phyloP scores from a whole-genome alignment of 2,329 filamentous ascomycete genomes.

The Pyricularia sp. region DNA sequence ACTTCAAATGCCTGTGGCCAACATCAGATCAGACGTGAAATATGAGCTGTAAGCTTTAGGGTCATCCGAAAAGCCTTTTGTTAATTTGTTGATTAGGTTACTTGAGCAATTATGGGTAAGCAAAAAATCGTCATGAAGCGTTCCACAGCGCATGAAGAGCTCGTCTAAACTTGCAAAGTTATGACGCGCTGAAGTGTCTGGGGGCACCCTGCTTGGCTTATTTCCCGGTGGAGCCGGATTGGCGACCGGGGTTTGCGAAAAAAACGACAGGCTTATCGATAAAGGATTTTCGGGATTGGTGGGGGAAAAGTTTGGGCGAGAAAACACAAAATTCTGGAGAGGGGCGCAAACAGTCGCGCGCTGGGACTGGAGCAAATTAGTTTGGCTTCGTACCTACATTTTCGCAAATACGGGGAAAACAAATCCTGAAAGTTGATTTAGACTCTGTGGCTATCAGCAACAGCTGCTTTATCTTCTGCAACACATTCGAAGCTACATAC shows the following conservation, averaged over 20 bases:
- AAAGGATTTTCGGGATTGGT: not conserved
- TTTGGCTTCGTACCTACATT: not conserved
- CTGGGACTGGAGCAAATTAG: not conserved
- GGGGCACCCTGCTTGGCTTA: slow-evolving; percentile 1
- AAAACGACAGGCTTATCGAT: not conserved
- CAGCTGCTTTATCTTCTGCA: not conserved
- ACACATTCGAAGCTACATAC: not conserved
- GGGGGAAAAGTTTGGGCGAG: slow-evolving; percentile 1
- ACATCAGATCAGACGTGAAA: not conserved
- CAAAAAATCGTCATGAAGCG: not conserved
- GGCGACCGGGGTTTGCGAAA: not conserved
- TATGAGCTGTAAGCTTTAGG: not conserved
- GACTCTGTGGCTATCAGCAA: not conserved
- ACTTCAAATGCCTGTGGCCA: not conserved
- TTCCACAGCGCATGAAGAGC: slow-evolving; percentile 3
- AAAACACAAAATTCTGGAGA: slow-evolving; percentile 1
- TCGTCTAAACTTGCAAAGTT: not conserved
- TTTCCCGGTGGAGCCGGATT: not conserved
- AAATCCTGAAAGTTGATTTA: not conserved
- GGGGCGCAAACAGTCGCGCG: not conserved
- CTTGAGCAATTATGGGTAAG: not conserved
- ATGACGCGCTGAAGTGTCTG: slow-evolving; percentile 3
- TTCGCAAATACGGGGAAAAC: not conserved
- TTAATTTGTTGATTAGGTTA: not conserved
- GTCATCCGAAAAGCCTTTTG: not conserved